Percentiles rank a stretch among this genome's conserved stretches.
Conservation (phyloP, 2,329 filamentous ascomycete species). For the Paecilomyces dactylethromorphus region DNA sequence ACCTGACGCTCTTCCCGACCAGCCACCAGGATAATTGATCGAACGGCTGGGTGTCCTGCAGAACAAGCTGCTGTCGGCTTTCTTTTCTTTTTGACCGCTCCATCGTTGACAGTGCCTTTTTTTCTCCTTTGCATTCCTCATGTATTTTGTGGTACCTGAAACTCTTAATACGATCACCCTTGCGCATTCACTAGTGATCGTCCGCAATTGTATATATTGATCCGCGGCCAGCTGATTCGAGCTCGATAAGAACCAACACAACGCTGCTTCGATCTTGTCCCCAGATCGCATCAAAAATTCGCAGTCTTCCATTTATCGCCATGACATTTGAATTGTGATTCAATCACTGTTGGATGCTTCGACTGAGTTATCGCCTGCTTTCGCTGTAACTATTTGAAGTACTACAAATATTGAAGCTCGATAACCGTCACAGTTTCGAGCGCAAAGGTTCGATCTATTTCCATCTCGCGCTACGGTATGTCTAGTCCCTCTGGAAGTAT, state of each 20-base stretch:
- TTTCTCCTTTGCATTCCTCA: background rate
- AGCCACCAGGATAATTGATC: slow-evolving; percentile 11
- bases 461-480: background rate
- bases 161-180: background rate
- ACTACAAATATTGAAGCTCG: background rate
- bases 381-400: background rate
- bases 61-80: background rate
- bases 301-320: background rate
- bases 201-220: background rate
- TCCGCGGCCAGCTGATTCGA: background rate
- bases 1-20: slow-evolving; percentile 3
- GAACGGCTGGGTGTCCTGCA: slow-evolving; percentile 3
- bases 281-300: background rate
- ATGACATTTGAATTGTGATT: background rate
- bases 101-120: background rate
- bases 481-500: background rate
- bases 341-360: background rate
- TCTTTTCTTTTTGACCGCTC: background rate
- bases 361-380: background rate
- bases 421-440: background rate
- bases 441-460: background rate
- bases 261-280: background rate
- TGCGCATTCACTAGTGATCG: background rate
- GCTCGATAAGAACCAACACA: background rate
- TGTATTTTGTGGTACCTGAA: background rate